Evolutionary conservation across 192 early-diverging fungal species (phyloP).

Genomic region (Coemansia guatemalensis): DNA sequence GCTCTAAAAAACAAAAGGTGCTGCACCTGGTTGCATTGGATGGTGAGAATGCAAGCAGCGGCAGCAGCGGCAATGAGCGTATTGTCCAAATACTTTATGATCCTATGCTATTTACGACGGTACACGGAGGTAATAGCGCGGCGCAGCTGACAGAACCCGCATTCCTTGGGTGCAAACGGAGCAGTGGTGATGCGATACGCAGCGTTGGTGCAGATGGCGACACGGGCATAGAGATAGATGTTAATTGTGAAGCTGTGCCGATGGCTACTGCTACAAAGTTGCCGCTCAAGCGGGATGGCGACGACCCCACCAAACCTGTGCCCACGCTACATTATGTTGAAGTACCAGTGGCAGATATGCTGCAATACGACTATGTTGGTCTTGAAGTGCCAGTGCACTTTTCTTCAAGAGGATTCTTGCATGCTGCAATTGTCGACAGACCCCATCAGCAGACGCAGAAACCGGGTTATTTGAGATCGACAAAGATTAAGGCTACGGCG

Average conservation of each 20-base stretch:
- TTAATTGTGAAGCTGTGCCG: conserved; percentile 14
- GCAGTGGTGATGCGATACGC: no score
- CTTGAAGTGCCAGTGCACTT: conserved; percentile 23
- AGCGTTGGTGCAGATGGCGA: neutral
- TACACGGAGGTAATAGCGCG: neutral
- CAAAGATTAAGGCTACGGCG: conserved; percentile 6
- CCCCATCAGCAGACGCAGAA: neutral
- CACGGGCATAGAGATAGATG: neutral
- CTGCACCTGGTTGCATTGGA: conserved; percentile 32
- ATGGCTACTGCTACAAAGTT: conserved; percentile 22
- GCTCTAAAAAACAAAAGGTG: neutral
- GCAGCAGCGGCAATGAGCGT: no score
- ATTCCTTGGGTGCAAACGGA: conserved; percentile 33
- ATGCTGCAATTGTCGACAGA: conserved; percentile 11
- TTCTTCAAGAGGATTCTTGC: conserved; percentile 18
- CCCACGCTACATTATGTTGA: conserved; percentile 29
- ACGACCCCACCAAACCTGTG: conserved; percentile 18
- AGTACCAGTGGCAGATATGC: conserved; percentile 6
- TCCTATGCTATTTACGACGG: conserved; percentile 21
- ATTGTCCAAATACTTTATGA: conserved; percentile 33
- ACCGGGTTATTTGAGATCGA: conserved; percentile 14
- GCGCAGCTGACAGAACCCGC: neutral
- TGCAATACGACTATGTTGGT: conserved; percentile 23
- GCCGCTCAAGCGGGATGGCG: conserved; percentile 20
- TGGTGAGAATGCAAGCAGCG: no score